Conservation (phyloP, 257 asterid genomes). For the Primulina eburnea region DNA sequence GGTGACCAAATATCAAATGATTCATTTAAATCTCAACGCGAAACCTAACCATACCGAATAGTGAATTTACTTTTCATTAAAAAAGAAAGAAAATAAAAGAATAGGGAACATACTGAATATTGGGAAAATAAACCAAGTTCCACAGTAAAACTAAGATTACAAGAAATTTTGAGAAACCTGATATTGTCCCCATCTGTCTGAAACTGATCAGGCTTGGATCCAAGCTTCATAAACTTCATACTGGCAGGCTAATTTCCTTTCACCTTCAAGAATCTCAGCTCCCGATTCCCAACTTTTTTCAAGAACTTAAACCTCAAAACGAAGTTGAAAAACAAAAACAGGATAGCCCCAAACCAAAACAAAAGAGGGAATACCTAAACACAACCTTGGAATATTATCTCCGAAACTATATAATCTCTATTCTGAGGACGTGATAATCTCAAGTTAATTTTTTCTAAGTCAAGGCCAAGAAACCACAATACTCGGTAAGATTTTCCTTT, state of each 20-base stretch:
- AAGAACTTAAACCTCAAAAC: not conserved
- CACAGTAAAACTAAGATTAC: not conserved
- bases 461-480: not conserved
- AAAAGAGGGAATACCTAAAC: too few species aligned
- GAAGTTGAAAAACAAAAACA: not conserved
- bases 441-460: not conserved
- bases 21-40: not conserved
- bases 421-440: not conserved
- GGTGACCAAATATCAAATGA: too few species aligned
- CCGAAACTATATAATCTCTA: not conserved
- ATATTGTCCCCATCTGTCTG: conserved; percentile 48
- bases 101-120: too few species aligned
- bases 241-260: not conserved
- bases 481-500: not conserved
- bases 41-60: not conserved
- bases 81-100: too few species aligned
- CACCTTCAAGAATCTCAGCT: not conserved
- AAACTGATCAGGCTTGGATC: conserved; percentile 67
- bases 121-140: not conserved
- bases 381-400: not conserved
- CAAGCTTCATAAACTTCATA: conserved; percentile 83
- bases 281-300: too few species aligned
- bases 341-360: not conserved
- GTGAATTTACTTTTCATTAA: too few species aligned
- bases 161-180: conserved; percentile 34